Conservation (phyloP, 2,329 filamentous ascomycete genomes). For the Arthrobotrys musiformis region DNA sequence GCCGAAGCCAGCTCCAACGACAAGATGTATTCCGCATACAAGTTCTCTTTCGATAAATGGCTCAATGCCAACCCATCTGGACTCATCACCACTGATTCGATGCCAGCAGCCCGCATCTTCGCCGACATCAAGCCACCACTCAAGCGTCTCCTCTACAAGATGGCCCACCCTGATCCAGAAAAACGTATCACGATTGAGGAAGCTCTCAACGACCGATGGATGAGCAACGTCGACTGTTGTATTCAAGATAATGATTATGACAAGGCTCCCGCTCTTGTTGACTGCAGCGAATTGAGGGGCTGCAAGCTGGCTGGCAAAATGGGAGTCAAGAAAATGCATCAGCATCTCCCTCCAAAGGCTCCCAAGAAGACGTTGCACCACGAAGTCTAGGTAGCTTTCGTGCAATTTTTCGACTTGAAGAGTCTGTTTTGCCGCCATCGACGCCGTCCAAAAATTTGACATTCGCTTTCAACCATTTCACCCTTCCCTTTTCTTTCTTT, state of each 20-base stretch:
- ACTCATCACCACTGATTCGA: slow-evolving; percentile 67
- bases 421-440: slow-evolving; percentile 7
- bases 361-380: slow-evolving; percentile 56
- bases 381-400: slow-evolving; percentile 54
- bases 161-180: slow-evolving; percentile 81
- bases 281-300: slow-evolving; percentile 57
- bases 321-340: slow-evolving; percentile 59
- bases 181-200: slow-evolving; percentile 77
- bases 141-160: slow-evolving; percentile 77
- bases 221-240: slow-evolving; percentile 82
- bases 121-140: slow-evolving; percentile 74
- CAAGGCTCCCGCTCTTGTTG: slow-evolving; percentile 59
- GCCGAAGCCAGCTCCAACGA: slow-evolving; percentile 57
- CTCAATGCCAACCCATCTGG: slow-evolving; percentile 62
- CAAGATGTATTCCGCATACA: slow-evolving; percentile 68
- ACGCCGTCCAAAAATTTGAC: slow-evolving; percentile 9
- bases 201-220: slow-evolving; percentile 76
- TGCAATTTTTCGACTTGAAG: slow-evolving; percentile 50
- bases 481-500: slow-evolving; percentile 2
- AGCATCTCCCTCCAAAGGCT: slow-evolving; percentile 58
- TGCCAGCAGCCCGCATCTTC: slow-evolving; percentile 73
- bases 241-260: slow-evolving; percentile 77
- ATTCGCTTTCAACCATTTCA: slow-evolving; percentile 39
- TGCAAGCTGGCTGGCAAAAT: slow-evolving; percentile 58
- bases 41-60: slow-evolving; percentile 57